Evolutionary conservation across 148 eudicot species (phyloP), one percentile per base, ranked within the genome.

Genomic region (Diospyros lotus): DNA sequence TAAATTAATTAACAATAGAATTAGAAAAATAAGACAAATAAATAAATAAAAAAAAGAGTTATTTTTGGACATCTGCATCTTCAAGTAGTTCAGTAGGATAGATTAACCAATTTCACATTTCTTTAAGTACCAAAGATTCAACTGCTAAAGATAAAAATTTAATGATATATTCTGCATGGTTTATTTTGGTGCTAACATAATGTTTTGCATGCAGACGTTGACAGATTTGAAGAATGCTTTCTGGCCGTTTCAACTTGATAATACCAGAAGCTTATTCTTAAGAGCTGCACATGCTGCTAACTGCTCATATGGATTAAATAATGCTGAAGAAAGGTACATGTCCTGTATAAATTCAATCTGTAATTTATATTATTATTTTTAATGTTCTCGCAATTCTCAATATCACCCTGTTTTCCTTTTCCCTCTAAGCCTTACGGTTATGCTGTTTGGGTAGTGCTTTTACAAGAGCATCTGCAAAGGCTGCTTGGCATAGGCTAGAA

Each of bases 241-340:
- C 76, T 93, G 98, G 98, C 98, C 98, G 77, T 93, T 93, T 82
- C 92, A 89, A 76, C 89, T 85, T 82, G 90, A 85, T 77, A 88
- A 74, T 72, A 70, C 81, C 44, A 82, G 78, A 59, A 93, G 98
- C 79, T 84, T 87, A 76, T 93, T 93, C 72, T 73, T 93, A 72
- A 86, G 91, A 79, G 98, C 98, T 72, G 98, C 93, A 80, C 84
- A 76, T 75, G 96, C 98, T 78, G 98, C 96, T 68, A 80, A 81
- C 75, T 87, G 84, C 80, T 78, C 77, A 56, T 82, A 82, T 77
- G 87, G 87, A 79, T 87, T 77, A 56, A 82, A 74, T 52, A 62
- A 67, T 75, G 77, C 75, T 54, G 80, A 77, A 60, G 79, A 82
- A 75, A 88, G 91, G 91, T 88, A 39, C 58, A 15, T 53, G 12